Evolutionary conservation across 306 rosid species (phyloP).

Genomic region (cucumber (Cucumis sativus)): DNA sequence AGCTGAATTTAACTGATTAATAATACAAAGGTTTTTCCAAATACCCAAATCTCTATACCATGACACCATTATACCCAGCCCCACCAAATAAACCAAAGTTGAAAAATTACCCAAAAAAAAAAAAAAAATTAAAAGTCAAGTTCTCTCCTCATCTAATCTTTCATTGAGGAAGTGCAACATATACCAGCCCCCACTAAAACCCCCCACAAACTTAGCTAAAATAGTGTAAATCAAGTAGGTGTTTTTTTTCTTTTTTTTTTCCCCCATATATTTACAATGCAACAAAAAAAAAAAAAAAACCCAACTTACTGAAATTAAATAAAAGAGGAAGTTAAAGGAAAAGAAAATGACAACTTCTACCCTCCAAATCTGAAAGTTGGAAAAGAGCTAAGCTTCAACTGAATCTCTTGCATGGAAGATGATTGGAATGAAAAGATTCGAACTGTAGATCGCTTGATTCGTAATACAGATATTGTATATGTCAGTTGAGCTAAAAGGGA

Average conservation of each 20-base stretch:
- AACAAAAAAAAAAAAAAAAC: background rate
- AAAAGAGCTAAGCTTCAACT: background rate
- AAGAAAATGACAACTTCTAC: background rate
- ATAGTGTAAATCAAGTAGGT: background rate
- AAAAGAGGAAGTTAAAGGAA: background rate
- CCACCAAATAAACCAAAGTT: constrained; percentile 1
- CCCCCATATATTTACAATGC: background rate
- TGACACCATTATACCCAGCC: constrained; percentile 11
- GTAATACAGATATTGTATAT: too few relatives aligned
- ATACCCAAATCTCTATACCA: constrained; percentile 8
- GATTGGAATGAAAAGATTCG: too few relatives aligned
- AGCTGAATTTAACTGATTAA: constrained; percentile 1
- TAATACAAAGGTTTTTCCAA: constrained; percentile 6
- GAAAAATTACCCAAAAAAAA: background rate
- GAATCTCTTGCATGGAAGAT: background rate
- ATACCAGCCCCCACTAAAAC: constrained; percentile 11
- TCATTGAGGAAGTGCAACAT: background rate
- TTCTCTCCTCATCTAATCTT: background rate
- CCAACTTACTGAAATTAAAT: background rate
- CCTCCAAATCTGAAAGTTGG: background rate
- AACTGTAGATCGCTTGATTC: too few relatives aligned
- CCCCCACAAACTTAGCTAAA: background rate
- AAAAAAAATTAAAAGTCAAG: too few relatives aligned
- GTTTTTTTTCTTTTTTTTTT: background rate
- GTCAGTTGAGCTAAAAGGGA: constrained; percentile 18